Evolutionary conservation across 768 basidiomycete species (phyloP), one percentile per base, ranked within the genome.

Genomic region (Xerocomellus chrysenteron): DNA sequence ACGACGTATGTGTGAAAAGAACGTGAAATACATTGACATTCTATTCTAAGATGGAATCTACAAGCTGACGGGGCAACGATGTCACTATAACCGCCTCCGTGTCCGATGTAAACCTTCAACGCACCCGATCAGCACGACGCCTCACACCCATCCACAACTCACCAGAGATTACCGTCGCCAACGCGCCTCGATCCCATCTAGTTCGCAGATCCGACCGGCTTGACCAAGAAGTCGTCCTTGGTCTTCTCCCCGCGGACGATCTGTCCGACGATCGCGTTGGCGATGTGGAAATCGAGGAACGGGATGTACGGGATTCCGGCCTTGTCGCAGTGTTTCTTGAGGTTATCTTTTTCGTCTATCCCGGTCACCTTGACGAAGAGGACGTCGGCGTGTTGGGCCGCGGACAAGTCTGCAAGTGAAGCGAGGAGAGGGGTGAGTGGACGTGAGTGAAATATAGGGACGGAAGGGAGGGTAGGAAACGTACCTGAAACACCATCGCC

Each of bases 401-500:
- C 96, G 10, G 92, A 94, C 73, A 97, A 82, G 70, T 97, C 94
- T 92, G 69, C 16, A 35, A 14, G 41, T 14, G 30, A 17, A 8
- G 6, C 4, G 33, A 17, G 56, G 52, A 4, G 11, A 24, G 33
- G 11, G 30, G 7, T 50, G 7, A 56, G 36, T 21, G 28, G 47
- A 21, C n/a, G 14, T 2, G 9, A 8, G 8, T 17, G 32, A 26
- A 37, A 28, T 17, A n/a, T 30, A 11, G 13, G 24, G 24, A 47
- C 12, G 10, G 9, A 46, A 8, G 5, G 35, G 7, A 30, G 16
- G 28, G 28, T 16, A 16, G 19, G 19, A n/a, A n/a, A 47, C 30
- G 52, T 56, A 91, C 93, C 94, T 54, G 92, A 94, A 48, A 97
- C 97, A 35, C 97, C 97, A 69, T 99, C 97, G 0, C 97, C 97